Conservation (phyloP, 2,329 filamentous ascomycete genomes). For the Diatrype stigma region DNA sequence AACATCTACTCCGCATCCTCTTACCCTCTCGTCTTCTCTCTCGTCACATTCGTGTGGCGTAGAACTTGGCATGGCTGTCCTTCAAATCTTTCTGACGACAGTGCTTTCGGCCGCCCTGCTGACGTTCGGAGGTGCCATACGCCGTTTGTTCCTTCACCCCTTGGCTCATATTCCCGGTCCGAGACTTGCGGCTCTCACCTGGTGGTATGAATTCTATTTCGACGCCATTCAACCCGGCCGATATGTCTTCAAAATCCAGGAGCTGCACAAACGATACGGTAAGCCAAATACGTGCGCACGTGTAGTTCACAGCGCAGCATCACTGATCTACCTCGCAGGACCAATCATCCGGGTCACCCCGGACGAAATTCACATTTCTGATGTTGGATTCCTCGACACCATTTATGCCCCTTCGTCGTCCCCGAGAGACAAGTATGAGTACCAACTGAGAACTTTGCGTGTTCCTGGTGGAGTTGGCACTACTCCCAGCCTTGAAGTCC, state of each 20-base stretch:
- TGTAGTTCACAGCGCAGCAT: slow-evolving; percentile 12
- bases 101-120: slow-evolving; percentile 19
- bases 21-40: slow-evolving; percentile 13
- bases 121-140: slow-evolving; percentile 17
- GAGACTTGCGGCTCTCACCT: slow-evolving; percentile 16
- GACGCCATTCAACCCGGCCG: slow-evolving; percentile 20
- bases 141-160: slow-evolving; percentile 17
- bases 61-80: slow-evolving; percentile 18
- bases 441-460: slow-evolving; percentile 18
- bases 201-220: slow-evolving; percentile 18
- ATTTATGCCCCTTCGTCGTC: slow-evolving; percentile 21
- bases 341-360: slow-evolving; percentile 24
- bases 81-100: slow-evolving; percentile 19
- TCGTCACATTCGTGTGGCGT: slow-evolving; percentile 14
- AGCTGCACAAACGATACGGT: slow-evolving; percentile 33
- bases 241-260: slow-evolving; percentile 29
- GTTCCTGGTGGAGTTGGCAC: slow-evolving; percentile 23
- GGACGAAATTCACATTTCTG: slow-evolving; percentile 21
- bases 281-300: slow-evolving; percentile 14
- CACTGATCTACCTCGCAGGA: slow-evolving; percentile 17
- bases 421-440: slow-evolving; percentile 23
- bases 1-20: slow-evolving; percentile 1
- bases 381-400: slow-evolving; percentile 22
- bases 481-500: slow-evolving; percentile 21
- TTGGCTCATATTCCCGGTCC: slow-evolving; percentile 17